phyloP scores from a whole-genome alignment of 1,284 basidiomycete species.

The Cutaneotrichosporon spelunceum region DNA sequence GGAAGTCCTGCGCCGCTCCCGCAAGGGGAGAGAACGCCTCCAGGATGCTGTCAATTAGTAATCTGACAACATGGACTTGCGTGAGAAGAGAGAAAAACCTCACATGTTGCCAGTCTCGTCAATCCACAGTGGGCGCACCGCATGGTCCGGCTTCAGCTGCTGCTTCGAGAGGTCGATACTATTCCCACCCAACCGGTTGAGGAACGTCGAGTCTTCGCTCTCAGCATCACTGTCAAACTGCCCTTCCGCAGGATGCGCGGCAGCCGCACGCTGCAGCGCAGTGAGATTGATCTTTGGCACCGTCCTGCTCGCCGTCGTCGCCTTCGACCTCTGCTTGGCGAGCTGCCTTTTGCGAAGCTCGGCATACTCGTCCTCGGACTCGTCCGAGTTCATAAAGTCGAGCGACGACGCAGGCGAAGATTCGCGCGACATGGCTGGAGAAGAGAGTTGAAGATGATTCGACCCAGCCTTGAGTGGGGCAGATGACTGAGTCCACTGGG shows the following conservation, averaged over 20 bases:
- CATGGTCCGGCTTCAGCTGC: conserved; percentile 82
- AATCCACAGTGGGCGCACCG: conserved; percentile 88
- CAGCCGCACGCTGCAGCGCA: conserved; percentile 32
- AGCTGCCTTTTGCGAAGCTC: conserved; percentile 20
- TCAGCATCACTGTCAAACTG: conserved; percentile 28
- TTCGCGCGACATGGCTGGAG: conserved; percentile 40
- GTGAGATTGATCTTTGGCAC: conserved; percentile 42
- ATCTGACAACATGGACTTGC: not conserved
- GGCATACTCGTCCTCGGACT: conserved; percentile 40
- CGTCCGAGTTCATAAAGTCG: conserved; percentile 45
- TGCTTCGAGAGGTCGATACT: conserved; percentile 55
- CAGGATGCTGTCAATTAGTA: conserved; percentile 59
- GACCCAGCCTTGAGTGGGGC: not conserved
- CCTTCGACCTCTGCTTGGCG: conserved; percentile 11
- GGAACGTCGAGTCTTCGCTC: conserved; percentile 32
- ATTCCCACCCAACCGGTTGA: conserved; percentile 36
- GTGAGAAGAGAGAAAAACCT: conserved; percentile 1
- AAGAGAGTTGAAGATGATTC: not conserved
- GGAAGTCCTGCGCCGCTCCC: conserved; percentile 96
- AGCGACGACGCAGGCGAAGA: conserved; percentile 47
- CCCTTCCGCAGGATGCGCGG: conserved; percentile 34
- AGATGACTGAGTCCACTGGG: not conserved
- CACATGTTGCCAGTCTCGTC: conserved; percentile 85
- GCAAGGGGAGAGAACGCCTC: conserved; percentile 96
- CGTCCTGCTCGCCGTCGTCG: conserved; percentile 14